phyloP scores from a whole-genome alignment of 106 monocot genomes.

The Allium fistulosum region DNA sequence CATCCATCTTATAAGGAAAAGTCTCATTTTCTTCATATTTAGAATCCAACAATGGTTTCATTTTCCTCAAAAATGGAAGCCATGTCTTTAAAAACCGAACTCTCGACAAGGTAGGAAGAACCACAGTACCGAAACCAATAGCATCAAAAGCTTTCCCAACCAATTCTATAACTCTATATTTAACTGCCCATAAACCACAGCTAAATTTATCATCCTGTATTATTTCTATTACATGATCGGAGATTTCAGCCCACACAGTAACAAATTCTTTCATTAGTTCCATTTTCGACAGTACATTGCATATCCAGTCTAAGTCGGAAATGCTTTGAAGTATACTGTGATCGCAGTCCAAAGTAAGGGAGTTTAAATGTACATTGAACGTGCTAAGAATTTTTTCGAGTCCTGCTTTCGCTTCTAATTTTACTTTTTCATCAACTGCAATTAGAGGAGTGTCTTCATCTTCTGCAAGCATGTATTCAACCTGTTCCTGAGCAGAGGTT shows the following conservation, averaged over 20 bases:
- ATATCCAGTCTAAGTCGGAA: constrained; percentile 76
- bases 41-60: constrained; percentile 62
- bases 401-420: constrained; percentile 37
- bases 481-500: constrained; percentile 88
- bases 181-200: constrained; percentile 54
- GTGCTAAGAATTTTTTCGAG: constrained; percentile 37
- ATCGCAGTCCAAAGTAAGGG: constrained; percentile 21
- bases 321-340: constrained; percentile 45
- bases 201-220: constrained; percentile 41
- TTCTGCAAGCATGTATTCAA: constrained; percentile 85
- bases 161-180: constrained; percentile 60
- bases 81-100: constrained; percentile 61
- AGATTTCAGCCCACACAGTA: constrained; percentile 39
- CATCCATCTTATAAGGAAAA: constrained; percentile 46
- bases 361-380: constrained; percentile 40
- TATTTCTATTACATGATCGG: constrained; percentile 36
- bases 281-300: constrained; percentile 57
- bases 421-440: constrained; percentile 59
- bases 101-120: constrained; percentile 59
- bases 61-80: constrained; percentile 70
- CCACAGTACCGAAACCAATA: constrained; percentile 72
- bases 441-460: constrained; percentile 69
- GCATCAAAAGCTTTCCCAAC: constrained; percentile 77
- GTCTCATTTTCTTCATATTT: constrained; percentile 24
- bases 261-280: constrained; percentile 82